Evolutionary conservation across 2,329 filamentous ascomycete species (phyloP).

Genomic region (Elsinoe necatrix): DNA sequence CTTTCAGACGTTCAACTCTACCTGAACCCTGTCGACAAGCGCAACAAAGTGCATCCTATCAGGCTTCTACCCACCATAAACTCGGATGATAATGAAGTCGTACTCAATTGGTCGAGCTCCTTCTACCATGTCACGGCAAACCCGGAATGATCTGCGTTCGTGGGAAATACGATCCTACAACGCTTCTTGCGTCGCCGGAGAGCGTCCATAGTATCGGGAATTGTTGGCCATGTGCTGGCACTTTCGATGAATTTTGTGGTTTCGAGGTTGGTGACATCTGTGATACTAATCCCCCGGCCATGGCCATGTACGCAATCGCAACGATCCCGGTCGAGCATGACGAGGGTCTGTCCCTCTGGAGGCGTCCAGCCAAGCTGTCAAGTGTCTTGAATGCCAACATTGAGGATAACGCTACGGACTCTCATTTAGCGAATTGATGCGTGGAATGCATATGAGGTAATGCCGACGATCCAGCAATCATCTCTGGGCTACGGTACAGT

Average conservation of each 20-base stretch:
- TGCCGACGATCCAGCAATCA: not conserved
- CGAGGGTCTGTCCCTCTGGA: not conserved
- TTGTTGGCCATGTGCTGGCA: slow-evolving; percentile 49
- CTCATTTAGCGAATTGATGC: not conserved
- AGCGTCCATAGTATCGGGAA: slow-evolving; percentile 49
- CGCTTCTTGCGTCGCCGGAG: slow-evolving; percentile 41
- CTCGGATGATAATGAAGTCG: slow-evolving; percentile 55
- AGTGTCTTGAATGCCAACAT: not conserved
- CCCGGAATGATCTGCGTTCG: slow-evolving; percentile 50
- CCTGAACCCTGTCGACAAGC: slow-evolving; percentile 47
- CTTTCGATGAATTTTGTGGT: slow-evolving; percentile 40
- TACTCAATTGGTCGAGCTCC: slow-evolving; percentile 44
- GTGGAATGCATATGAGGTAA: not conserved
- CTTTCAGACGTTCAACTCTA: slow-evolving; percentile 49
- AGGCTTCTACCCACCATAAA: slow-evolving; percentile 64
- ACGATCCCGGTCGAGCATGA: not conserved
- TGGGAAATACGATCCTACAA: slow-evolving; percentile 54
- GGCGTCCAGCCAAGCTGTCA: not conserved
- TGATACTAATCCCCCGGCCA: not conserved
- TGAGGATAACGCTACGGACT: no score
- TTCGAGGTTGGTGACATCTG: not conserved
- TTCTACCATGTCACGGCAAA: slow-evolving; percentile 43
- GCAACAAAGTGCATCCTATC: slow-evolving; percentile 56
- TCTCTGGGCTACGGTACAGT: not conserved
- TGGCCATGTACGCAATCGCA: not conserved